Evolutionary conservation across 352 stramenopile species (phyloP), one percentile per base, ranked within the genome.

Genomic region (Pythium dissotocum): DNA sequence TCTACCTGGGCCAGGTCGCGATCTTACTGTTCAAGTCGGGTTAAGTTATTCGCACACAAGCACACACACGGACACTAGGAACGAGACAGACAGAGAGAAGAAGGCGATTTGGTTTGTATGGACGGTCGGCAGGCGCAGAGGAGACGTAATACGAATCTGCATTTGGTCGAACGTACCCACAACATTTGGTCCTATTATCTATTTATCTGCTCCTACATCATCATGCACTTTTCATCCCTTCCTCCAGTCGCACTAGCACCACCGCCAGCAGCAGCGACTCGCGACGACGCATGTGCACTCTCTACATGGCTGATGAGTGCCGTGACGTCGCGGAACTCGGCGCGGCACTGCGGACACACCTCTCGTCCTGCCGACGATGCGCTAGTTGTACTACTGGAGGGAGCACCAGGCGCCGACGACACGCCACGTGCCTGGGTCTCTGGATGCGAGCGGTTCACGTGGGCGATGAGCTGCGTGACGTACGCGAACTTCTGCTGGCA

Each of bases 1-100:
- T 98, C 69, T 98, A 98, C 88, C 77, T 98, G 61, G 93, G 93
- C 16, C 94, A 98, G 69, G 90, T 96, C 58, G 94, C 90, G 35
- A 93, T 98, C 63, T 89, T 96, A 62, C 80, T 98, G 58, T 98
- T 97, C 77, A 99, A 97, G 92, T 98, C 83, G 30, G 86, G 86
- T 10, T 92, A 70, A 82, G 35, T 38, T 36, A 35, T 24, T 26
- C 28, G 46, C 24, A 54, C 32, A 26, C 28, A 46, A 16, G 21
- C 21, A 40, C 35, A 16, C 14, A 5, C n/a, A 48, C 12, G 12
- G 8, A 63, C 32, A 40, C 8, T 14, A 42, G 26, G 13, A 60
- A 24, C 18, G 8, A 49, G 9, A 53, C 14, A 54, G 12, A 58
- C 32, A 36, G 49, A 28, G 8, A 38, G 32, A 46, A 28, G 6